A percentile compares a stretch with the other conserved stretches of the same genome.
Evolutionary conservation across 2,329 filamentous ascomycete species (phyloP).

Genomic region (Ophiostoma sp.): DNA sequence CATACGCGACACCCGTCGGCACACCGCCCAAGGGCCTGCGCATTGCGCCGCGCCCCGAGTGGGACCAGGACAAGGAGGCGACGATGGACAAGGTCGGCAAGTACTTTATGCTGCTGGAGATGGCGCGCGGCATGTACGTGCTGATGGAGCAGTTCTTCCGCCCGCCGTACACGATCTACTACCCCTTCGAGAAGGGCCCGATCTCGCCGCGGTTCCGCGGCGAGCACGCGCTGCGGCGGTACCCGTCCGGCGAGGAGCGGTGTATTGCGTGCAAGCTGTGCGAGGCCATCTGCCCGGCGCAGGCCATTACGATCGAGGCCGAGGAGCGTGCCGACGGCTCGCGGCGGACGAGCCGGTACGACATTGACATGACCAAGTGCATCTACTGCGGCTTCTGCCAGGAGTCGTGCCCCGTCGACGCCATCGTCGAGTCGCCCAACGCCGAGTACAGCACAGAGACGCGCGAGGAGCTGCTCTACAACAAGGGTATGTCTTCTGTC

Average conservation of each 20-base stretch:
- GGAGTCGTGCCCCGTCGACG: conserved; percentile 97
- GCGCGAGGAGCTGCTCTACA: conserved; percentile 92
- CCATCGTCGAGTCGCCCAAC: conserved; percentile 64
- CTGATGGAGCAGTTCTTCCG: conserved; percentile 97
- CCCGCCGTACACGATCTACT: conserved; percentile 98
- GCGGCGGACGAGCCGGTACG: conserved; percentile 91
- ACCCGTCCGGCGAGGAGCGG: conserved; percentile 95
- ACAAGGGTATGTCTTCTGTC: conserved; percentile 58
- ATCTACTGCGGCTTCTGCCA: conserved; percentile 99
- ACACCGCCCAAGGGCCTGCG: conserved; percentile 78
- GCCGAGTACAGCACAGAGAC: conserved; percentile 60
- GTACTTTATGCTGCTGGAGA: conserved; percentile 93
- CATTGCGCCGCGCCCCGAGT: conserved; percentile 64
- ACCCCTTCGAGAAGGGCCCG: conserved; percentile 97
- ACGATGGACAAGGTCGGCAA: conserved; percentile 79
- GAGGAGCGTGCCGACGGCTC: conserved; percentile 96
- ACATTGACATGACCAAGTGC: conserved; percentile 99
- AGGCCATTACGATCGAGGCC: conserved; percentile 98
- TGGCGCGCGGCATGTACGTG: conserved; percentile 96
- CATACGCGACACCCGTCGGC: conserved; percentile 65
- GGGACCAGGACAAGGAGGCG: conserved; percentile 73
- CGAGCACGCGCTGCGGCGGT: conserved; percentile 92
- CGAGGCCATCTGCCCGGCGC: conserved; percentile 95
- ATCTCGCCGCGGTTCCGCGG: conserved; percentile 97
- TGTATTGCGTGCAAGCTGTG: conserved; percentile 99